Percentiles rank a stretch among this genome's conserved stretches.
Conservation (phyloP, 2,329 filamentous ascomycete genomes). For the Ascochyta pisi region DNA sequence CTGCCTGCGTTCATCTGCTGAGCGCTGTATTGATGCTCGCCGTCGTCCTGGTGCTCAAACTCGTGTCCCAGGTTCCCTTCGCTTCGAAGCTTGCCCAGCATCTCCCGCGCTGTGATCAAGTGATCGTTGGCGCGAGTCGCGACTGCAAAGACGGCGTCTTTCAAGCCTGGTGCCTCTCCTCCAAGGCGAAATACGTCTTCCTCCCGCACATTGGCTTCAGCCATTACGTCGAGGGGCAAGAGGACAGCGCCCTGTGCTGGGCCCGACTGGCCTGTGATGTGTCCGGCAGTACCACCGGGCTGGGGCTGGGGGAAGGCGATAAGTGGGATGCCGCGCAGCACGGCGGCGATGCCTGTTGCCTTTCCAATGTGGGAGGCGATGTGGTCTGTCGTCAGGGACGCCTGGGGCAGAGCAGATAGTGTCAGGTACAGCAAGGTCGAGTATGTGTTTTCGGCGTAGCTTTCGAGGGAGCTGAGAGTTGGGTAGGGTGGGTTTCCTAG, state of each 20-base stretch:
- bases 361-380: slow-evolving; percentile 95
- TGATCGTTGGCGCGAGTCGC: slow-evolving; percentile 96
- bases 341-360: slow-evolving; percentile 83
- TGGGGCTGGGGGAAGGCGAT: slow-evolving; percentile 78
- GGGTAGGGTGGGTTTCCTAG: slow-evolving; percentile 84
- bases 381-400: slow-evolving; percentile 86
- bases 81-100: slow-evolving; percentile 70
- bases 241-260: slow-evolving; percentile 71
- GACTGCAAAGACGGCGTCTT: slow-evolving; percentile 89
- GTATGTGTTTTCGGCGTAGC: slow-evolving; percentile 94
- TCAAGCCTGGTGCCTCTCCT: slow-evolving; percentile 77
- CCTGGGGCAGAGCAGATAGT: slow-evolving; percentile 77
- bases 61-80: slow-evolving; percentile 81
- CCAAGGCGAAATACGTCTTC: slow-evolving; percentile 88
- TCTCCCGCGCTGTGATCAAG: slow-evolving; percentile 89
- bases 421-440: slow-evolving; percentile 90
- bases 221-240: slow-evolving; percentile 89
- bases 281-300: slow-evolving; percentile 56
- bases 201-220: slow-evolving; percentile 78
- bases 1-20: slow-evolving; percentile 44
- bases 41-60: slow-evolving; percentile 85
- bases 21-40: slow-evolving; percentile 64
- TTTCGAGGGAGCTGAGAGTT: slow-evolving; percentile 75
- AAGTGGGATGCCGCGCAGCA: slow-evolving; percentile 85
- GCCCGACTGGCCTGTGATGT: slow-evolving; percentile 47